phyloP scores from a whole-genome alignment of 176 grass and related monocot genomes.

The Lolium multiflorum region DNA sequence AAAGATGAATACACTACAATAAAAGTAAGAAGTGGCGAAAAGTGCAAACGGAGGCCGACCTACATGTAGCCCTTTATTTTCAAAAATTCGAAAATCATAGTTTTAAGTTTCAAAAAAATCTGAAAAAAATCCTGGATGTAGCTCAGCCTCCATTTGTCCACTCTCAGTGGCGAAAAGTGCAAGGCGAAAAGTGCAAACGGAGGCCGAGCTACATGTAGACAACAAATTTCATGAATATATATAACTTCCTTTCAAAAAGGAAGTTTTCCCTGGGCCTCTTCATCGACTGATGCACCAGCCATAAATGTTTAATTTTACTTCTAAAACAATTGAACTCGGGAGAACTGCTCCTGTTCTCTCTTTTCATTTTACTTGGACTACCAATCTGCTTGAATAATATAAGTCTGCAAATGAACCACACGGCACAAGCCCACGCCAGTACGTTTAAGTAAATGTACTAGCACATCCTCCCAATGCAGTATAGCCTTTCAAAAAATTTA shows the following conservation, averaged over 20 bases:
- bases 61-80: too few species aligned
- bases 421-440: background rate
- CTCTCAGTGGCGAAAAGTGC: too few species aligned
- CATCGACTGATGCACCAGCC: background rate
- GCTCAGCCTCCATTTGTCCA: too few species aligned
- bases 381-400: slow-evolving; percentile 7
- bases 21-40: background rate
- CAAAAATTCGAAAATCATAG: too few species aligned
- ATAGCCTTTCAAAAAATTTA: background rate
- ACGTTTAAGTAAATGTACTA: background rate
- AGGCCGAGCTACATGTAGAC: too few species aligned
- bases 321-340: slow-evolving; percentile 5
- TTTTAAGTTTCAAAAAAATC: too few species aligned
- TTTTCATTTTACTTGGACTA: background rate
- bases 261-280: background rate
- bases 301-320: background rate
- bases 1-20: background rate
- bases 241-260: background rate
- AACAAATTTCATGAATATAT: background rate
- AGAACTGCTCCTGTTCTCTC: background rate
- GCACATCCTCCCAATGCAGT: background rate
- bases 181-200: too few species aligned
- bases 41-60: too few species aligned
- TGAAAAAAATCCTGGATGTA: too few species aligned
- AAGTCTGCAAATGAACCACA: slow-evolving; percentile 14